Percentiles rank a stretch among this genome's conserved stretches.
These are phyloP conservation scores for Trifolium subterraneum DNA, from an alignment of 306 rosid genomes.

Conservation along the genomic window DNA sequence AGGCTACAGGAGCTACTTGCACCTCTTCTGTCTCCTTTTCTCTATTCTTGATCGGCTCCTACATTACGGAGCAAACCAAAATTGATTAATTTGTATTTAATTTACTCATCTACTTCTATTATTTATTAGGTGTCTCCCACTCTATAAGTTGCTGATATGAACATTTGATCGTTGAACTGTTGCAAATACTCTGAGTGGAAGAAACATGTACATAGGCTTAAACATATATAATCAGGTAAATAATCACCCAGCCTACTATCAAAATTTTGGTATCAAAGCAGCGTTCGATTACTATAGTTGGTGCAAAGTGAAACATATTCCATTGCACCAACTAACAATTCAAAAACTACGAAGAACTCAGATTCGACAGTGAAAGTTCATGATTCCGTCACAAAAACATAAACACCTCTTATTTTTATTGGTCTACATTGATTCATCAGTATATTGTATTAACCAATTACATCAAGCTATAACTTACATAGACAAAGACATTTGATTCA, in stretches of 20 bases:
- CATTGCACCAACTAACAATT: neutral
- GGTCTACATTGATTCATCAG: conserved; percentile 9
- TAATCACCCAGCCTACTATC: neutral
- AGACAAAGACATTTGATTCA: conserved; percentile 34
- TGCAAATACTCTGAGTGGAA: neutral
- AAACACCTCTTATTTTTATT: neutral
- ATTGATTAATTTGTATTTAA: no score
- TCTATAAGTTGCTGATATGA: neutral
- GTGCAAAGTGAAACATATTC: neutral
- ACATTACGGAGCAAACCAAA: no score
- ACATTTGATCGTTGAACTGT: neutral
- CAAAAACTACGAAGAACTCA: neutral
- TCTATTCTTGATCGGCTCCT: no score
- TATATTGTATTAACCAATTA: conserved; percentile 36
- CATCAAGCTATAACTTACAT: conserved; percentile 32
- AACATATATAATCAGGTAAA: neutral
- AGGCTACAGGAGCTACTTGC: neutral
- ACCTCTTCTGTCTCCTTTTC: neutral
- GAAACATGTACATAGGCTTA: neutral
- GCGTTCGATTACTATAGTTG: neutral
- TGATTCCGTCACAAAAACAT: conserved; percentile 16
- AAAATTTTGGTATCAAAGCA: neutral
- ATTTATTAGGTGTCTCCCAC: no score
- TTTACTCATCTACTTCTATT: no score
- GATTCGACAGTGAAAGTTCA: neutral